These are phyloP conservation scores for Ceratobasidium sp. DNA, from an alignment of 1,284 basidiomycete genomes.

Conservation along the genomic window DNA sequence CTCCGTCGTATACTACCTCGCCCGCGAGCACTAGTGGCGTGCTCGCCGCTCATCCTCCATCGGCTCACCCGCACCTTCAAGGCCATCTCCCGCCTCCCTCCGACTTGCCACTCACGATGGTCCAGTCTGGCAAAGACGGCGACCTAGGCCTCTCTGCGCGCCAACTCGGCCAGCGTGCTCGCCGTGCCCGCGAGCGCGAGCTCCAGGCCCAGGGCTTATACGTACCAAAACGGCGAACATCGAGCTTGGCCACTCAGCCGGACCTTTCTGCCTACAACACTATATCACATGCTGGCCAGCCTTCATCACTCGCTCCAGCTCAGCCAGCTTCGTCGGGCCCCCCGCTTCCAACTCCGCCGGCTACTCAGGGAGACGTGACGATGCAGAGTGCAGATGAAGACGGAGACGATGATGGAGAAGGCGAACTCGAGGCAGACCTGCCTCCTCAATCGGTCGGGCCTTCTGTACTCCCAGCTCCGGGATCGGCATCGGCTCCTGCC, in stretches of 20 bases:
- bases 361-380: constrained; percentile 14
- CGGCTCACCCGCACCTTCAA: not conserved
- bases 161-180: constrained; percentile 33
- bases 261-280: constrained; percentile 2
- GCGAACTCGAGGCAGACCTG: constrained; percentile 33
- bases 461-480: not conserved
- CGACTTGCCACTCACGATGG: constrained; percentile 30
- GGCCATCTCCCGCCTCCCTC: not conserved
- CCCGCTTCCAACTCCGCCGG: not conserved
- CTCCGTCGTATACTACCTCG: not conserved
- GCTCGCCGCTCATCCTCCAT: not conserved
- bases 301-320: not conserved
- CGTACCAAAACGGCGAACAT: constrained; percentile 22
- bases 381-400: constrained; percentile 30
- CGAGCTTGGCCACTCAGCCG: constrained; percentile 23
- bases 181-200: constrained; percentile 33
- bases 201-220: constrained; percentile 34
- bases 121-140: not conserved
- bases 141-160: constrained; percentile 12
- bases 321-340: not conserved
- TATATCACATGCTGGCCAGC: not conserved
- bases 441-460: constrained; percentile 15
- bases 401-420: constrained; percentile 39
- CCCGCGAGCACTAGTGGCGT: no score
- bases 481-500: not conserved